Percentiles rank a stretch among this genome's conserved stretches.
Conservation (phyloP, 139 green algal genomes). For the Chlamydomonas eustigma region DNA sequence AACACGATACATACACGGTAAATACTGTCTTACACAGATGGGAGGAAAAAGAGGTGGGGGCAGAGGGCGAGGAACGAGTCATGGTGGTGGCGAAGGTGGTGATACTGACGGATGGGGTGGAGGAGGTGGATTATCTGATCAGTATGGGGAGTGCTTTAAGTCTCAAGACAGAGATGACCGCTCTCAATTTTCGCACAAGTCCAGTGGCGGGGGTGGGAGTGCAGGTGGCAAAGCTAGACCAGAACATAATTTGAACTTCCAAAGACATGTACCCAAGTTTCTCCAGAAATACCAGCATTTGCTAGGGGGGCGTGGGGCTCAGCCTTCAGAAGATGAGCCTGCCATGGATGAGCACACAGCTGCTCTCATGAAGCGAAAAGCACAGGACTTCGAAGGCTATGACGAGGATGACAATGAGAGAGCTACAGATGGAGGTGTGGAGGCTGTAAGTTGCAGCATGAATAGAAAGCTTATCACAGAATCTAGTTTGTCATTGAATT, state of each 20-base stretch:
- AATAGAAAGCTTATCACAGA: no score
- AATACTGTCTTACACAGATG: no score
- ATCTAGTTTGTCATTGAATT: no score
- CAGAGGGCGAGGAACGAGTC: background rate
- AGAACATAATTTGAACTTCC: background rate
- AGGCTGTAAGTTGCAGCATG: no score
- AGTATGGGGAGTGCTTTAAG: background rate
- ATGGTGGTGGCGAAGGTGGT: background rate
- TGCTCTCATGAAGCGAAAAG: background rate
- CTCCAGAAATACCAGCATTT: constrained; percentile 15
- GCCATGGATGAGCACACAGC: background rate
- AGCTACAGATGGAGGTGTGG: background rate
- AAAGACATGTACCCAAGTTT: constrained; percentile 9
- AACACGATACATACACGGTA: no score
- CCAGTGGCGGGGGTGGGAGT: background rate
- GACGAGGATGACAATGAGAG: constrained; percentile 19
- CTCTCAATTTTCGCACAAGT: background rate
- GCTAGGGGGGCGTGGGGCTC: constrained; percentile 4
- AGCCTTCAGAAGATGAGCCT: constrained; percentile 36
- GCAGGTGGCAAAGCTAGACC: background rate
- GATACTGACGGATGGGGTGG: background rate
- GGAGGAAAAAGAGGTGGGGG: background rate
- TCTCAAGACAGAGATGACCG: background rate
- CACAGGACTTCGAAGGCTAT: constrained; percentile 8
- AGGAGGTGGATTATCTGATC: background rate